Evolutionary conservation across 192 early-diverging fungal species (phyloP), one percentile per base, ranked within the genome.

Genomic region (Coemansia sp.): DNA sequence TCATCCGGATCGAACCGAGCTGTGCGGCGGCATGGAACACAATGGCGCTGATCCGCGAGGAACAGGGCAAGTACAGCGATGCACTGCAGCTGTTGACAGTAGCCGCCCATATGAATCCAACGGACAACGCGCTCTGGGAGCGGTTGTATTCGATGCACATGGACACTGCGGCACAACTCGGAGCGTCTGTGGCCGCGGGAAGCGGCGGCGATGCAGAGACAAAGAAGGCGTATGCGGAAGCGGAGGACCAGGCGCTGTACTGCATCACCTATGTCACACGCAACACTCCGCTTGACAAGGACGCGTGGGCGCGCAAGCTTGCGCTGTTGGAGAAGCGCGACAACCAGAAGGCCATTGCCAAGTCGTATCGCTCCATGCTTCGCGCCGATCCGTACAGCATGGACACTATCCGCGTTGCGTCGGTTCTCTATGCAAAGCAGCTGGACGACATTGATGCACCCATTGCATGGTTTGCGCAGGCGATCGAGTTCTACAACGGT

Each of bases 41-140:
- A 2, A 87, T 98, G 71, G 97, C 92, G 54, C 81, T 95, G 61
- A 89, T 96, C 39, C 92, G 96, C 65, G 93, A 97, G 62, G 93
- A 97, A 62, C 65, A 93, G 39, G 92, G 94, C 8, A 86, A 91
- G 61, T 65, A 69, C 12, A 76, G 78, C n/a, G 92, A 91, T 62
- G 90, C 93, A 0, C 66, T 93, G 43, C 87, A 93, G 66, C 66
- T 94, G 8, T 87, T 90, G 58, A 86, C 95, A 58, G 89, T 99
- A n/a, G 95, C 95, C 5, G 97, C 95, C 2, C 94, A 96, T 69
- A 67, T 99, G 71, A 84, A 86, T 7, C 84, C 88, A 18, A 87
- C 87, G 48, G 90, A 97, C 69, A 78, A 65, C 0, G 70, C 78
- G 16, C 65, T 93, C 36, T 99, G 97, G 97, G 93, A 92, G 61